Evolutionary conservation across 176 grass and related monocot genomes (phyloP).

Genomic region (Paspalum notatum): DNA sequence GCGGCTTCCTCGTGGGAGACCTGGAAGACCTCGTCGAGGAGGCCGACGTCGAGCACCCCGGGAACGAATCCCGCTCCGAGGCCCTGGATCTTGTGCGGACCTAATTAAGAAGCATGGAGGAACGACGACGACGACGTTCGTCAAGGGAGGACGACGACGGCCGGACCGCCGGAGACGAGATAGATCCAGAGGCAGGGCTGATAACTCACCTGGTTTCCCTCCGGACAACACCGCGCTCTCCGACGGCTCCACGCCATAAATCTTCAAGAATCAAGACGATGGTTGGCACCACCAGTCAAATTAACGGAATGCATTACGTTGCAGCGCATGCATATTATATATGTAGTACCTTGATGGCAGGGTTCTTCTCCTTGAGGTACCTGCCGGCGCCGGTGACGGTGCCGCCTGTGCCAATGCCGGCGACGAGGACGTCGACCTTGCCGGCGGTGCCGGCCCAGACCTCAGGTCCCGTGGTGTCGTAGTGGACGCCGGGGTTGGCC

Average conservation of each 20-base stretch:
- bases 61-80: slow-evolving; percentile 74
- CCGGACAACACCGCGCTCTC: slow-evolving; percentile 73
- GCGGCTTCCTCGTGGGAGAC: slow-evolving; percentile 65
- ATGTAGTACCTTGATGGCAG: slow-evolving; percentile 60
- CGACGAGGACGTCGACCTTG: slow-evolving; percentile 61
- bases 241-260: slow-evolving; percentile 66
- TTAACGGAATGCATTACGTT: too few species aligned
- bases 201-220: slow-evolving; percentile 60
- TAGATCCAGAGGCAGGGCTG: neutral
- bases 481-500: slow-evolving; percentile 68
- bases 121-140: too few species aligned
- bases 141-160: neutral
- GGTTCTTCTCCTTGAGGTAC: slow-evolving; percentile 74
- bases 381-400: slow-evolving; percentile 62
- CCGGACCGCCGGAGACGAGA: neutral
- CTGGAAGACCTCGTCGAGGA: slow-evolving; percentile 71
- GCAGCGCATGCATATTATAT: too few species aligned
- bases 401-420: slow-evolving; percentile 81
- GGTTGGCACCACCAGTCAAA: too few species aligned
- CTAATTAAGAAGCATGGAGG: neutral
- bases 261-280: too few species aligned
- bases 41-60: slow-evolving; percentile 51
- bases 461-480: slow-evolving; percentile 82
- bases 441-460: slow-evolving; percentile 63
- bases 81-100: slow-evolving; percentile 83